phyloP scores from a whole-genome alignment of 768 basidiomycete genomes.

The Leucogyrophana mollusca region DNA sequence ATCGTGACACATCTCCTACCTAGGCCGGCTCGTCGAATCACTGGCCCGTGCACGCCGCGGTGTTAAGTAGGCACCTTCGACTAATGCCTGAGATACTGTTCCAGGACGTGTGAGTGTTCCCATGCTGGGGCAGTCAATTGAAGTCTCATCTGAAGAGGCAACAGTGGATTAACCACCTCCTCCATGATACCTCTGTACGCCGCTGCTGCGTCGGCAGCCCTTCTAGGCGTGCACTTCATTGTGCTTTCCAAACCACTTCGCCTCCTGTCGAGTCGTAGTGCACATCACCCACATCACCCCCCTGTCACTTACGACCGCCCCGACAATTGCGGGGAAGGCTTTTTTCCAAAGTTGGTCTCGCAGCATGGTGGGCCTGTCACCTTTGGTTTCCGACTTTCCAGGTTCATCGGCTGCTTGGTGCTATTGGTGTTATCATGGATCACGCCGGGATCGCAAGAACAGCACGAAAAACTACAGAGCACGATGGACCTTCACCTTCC shows the following conservation, averaged over 20 bases:
- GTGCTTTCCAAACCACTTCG: constrained; percentile 10
- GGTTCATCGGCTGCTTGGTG: constrained; percentile 43
- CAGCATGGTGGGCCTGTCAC: constrained; percentile 46
- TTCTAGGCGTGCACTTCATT: constrained; percentile 33
- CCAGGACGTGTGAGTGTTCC: no score
- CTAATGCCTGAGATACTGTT: no score
- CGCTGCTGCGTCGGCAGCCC: constrained; percentile 30
- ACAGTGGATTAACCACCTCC: constrained; percentile 7
- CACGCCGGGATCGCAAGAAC: constrained; percentile 35
- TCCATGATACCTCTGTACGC: constrained; percentile 38
- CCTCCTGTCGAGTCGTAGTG: constrained; percentile 5
- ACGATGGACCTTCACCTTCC: constrained; percentile 3
- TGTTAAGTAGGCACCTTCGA: no score
- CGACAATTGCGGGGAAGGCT: constrained; percentile 13
- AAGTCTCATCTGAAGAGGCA: no score
- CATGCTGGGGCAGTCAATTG: no score
- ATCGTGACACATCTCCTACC: no score
- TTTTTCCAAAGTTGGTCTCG: constrained; percentile 38
- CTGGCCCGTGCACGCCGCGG: no score
- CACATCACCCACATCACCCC: constrained; percentile 1
- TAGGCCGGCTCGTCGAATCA: no score
- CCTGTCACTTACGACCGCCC: constrained; percentile 8
- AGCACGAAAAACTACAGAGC: constrained; percentile 9
- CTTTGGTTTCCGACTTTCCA: constrained; percentile 45
- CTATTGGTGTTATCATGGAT: constrained; percentile 52